Conservation (phyloP, 2,329 filamentous ascomycete species). For the Sphaerulina vaccinii region DNA sequence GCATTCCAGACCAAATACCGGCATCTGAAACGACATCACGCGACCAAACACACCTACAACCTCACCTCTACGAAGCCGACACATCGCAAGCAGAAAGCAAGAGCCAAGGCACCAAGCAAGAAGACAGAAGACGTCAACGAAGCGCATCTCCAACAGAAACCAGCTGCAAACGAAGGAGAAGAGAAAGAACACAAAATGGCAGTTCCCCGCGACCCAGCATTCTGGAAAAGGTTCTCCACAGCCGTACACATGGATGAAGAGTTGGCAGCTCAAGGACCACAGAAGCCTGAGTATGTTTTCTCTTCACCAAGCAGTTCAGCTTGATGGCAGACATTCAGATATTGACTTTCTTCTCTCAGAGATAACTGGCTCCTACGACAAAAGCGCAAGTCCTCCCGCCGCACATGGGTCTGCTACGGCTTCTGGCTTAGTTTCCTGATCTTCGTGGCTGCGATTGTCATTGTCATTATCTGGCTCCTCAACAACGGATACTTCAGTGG, state of each 20-base stretch:
- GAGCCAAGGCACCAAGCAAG: neutral
- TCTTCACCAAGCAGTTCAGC: too few species aligned
- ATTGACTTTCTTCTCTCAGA: conserved; percentile 35
- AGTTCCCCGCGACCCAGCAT: conserved; percentile 56
- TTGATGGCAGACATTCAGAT: too few species aligned
- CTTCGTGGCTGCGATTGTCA: conserved; percentile 47
- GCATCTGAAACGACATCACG: neutral
- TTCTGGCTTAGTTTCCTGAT: conserved; percentile 50
- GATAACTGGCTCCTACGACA: conserved; percentile 56
- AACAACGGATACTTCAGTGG: conserved; percentile 16
- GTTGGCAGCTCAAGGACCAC: conserved; percentile 10
- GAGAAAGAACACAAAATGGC: conserved; percentile 40
- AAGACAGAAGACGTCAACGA: neutral
- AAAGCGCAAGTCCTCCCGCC: conserved; percentile 48
- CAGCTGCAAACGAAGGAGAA: neutral
- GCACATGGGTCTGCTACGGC: conserved; percentile 49
- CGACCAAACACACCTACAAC: neutral
- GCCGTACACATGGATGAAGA: conserved; percentile 59
- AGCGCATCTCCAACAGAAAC: neutral
- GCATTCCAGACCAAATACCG: neutral
- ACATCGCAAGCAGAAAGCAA: neutral
- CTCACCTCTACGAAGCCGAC: neutral
- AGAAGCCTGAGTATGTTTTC: conserved; percentile 42
- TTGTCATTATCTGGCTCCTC: conserved; percentile 47
- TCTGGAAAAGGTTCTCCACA: conserved; percentile 60